Evolutionary conservation across 2,329 filamentous ascomycete species (phyloP).

Genomic region (Exutisphaerella laricina): DNA sequence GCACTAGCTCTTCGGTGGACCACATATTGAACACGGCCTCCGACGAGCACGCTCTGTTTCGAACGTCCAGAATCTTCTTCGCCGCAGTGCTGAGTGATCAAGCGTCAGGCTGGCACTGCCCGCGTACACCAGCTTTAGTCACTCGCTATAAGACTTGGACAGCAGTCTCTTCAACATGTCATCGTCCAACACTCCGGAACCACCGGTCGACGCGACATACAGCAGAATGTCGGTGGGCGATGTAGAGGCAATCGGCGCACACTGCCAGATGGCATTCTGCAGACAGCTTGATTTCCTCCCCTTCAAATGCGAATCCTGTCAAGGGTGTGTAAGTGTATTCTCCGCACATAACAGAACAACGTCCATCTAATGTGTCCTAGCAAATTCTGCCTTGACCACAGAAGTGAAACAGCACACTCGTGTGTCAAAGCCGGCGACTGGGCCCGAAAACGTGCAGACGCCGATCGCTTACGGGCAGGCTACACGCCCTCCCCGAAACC

Average conservation of each 20-base stretch:
- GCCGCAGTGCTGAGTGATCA: slow-evolving; percentile 16
- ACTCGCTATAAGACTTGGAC: neutral
- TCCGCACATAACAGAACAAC: neutral
- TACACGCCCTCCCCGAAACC: slow-evolving; percentile 42
- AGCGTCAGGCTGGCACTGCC: slow-evolving; percentile 3
- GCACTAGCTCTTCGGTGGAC: no score
- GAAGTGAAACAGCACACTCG: slow-evolving; percentile 74
- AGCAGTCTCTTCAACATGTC: slow-evolving; percentile 9
- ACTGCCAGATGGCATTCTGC: slow-evolving; percentile 89
- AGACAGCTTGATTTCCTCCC: slow-evolving; percentile 94
- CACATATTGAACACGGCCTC: no score
- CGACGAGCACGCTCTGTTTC: no score
- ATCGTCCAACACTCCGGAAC: slow-evolving; percentile 10
- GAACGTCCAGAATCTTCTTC: slow-evolving; percentile 19
- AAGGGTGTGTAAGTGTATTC: slow-evolving; percentile 37
- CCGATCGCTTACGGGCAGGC: slow-evolving; percentile 24
- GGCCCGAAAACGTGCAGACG: slow-evolving; percentile 47
- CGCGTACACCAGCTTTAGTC: slow-evolving; percentile 6
- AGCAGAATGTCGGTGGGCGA: slow-evolving; percentile 70
- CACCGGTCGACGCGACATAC: slow-evolving; percentile 45
- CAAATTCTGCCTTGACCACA: slow-evolving; percentile 84
- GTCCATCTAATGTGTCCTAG: slow-evolving; percentile 13
- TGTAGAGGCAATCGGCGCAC: slow-evolving; percentile 76
- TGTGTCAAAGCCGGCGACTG: slow-evolving; percentile 57
- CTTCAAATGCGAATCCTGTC: slow-evolving; percentile 87